Percentiles rank a stretch among this genome's conserved stretches.
Conservation (phyloP, 1,139 yeast genomes). For the Petasospora rhodanensis region DNA sequence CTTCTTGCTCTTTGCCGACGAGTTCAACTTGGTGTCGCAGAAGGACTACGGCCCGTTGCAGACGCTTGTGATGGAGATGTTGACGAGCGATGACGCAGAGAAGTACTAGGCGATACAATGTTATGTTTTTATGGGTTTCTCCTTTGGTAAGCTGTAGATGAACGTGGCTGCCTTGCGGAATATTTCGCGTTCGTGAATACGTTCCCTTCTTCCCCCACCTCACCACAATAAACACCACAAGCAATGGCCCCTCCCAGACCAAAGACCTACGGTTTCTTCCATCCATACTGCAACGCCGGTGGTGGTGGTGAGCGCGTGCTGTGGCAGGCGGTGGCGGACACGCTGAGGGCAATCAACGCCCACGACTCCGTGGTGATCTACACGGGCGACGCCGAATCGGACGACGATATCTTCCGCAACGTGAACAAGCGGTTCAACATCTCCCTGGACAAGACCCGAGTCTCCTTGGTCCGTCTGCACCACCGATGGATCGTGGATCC, state of each 20-base stretch:
- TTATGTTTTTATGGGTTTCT: too few relatives aligned
- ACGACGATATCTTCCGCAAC: conserved; percentile 48
- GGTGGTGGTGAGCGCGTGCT: conserved; percentile 98
- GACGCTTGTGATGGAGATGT: conserved; percentile 66
- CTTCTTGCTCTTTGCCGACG: conserved; percentile 81
- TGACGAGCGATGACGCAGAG: conserved; percentile 12
- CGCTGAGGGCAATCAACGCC: conserved; percentile 44
- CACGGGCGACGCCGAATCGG: conserved; percentile 61
- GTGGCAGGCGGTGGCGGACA: conserved; percentile 87
- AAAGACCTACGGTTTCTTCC: conserved; percentile 71
- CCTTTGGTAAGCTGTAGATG: too few relatives aligned
- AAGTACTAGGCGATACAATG: too few relatives aligned
- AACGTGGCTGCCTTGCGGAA: too few relatives aligned
- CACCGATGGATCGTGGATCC: conserved; percentile 65
- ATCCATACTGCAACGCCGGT: conserved; percentile 93
- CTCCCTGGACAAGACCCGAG: conserved; percentile 45
- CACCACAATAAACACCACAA: too few relatives aligned
- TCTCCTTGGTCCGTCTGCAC: conserved; percentile 69
- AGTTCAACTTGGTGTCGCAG: conserved; percentile 68
- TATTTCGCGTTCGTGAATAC: too few relatives aligned
- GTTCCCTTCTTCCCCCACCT: too few relatives aligned
- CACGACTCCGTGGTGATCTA: conserved; percentile 62
- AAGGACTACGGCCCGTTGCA: conserved; percentile 92
- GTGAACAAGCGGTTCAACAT: conserved; percentile 67
- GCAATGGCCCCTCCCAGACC: too few relatives aligned